Conservation (phyloP, 768 basidiomycete species). For the Trametes punicea region DNA sequence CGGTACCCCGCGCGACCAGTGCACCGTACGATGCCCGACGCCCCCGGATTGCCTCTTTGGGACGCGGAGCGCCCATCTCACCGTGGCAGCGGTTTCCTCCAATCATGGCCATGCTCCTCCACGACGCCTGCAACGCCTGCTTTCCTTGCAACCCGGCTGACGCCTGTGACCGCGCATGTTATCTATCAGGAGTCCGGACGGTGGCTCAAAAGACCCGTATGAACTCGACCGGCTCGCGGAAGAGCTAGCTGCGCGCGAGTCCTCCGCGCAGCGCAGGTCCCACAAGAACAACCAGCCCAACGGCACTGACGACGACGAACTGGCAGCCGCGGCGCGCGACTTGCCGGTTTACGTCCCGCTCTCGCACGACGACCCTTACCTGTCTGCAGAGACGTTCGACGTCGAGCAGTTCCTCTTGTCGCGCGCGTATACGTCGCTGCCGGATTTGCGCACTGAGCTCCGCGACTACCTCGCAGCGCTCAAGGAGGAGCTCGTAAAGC, state of each 20-base stretch:
- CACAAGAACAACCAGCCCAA: background rate
- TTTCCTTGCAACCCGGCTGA: background rate
- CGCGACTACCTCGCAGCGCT: conserved; percentile 78
- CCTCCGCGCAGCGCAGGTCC: background rate
- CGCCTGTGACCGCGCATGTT: conserved; percentile 9
- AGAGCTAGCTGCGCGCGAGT: conserved; percentile 43
- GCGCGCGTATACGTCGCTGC: conserved; percentile 77
- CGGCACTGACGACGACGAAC: conserved; percentile 7
- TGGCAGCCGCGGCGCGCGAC: conserved; percentile 33
- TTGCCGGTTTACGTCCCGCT: conserved; percentile 69
- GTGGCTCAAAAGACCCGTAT: conserved; percentile 47
- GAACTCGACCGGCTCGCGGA: conserved; percentile 71
- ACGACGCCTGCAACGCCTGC: background rate
- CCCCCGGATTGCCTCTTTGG: background rate
- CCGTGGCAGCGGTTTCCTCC: background rate
- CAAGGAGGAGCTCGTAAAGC: conserved; percentile 90
- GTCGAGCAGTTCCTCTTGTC: conserved; percentile 88
- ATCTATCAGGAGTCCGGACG: conserved; percentile 12
- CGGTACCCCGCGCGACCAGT: too few species aligned
- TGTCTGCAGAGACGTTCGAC: conserved; percentile 67
- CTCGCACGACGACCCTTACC: conserved; percentile 73
- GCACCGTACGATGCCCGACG: too few species aligned
- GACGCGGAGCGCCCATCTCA: background rate
- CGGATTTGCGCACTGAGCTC: conserved; percentile 84
- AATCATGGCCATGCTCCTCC: background rate